Evolutionary conservation across 176 grass and related monocot genomes (phyloP), one percentile per base, ranked within the genome.

Genomic region (Hyparrhenia diplandra): DNA sequence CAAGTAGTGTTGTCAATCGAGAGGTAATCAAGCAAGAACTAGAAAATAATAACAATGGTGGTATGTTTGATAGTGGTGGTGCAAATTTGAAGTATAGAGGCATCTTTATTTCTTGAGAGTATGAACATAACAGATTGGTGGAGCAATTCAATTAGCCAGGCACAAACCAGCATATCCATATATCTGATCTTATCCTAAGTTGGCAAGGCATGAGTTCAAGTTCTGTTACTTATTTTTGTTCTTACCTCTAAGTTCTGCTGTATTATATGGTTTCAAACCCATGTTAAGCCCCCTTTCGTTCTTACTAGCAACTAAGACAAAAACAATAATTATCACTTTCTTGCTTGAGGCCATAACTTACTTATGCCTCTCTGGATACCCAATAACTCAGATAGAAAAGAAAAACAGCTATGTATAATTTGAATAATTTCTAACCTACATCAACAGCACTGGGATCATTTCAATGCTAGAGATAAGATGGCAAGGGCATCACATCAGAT

Each of bases 241-340:
- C 23, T 41, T 55, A 83, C 13, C 74, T 61, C 65, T 34, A 68
- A 43, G 17, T 58, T 39, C 68, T 49, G 9, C 1, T 51, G 42
- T 36, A 43, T 46, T 34, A 67, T 76, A 42, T 68, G 13, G 27
- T 49, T 61, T 51, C 39, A 73, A 45, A 84, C 29, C 24, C 17
- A 88, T 72, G 32, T 35, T 78, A 55, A 67, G 59, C 14, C 60
- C 24, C 24, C 69, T 69, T 76, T 21, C 32, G 35, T 63, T 73
- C 58, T 36, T 78, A 65, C 37, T 16, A 81, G 57, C 30, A 74
- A 28, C 10, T 35, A 85, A 89, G 27, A 14, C 43, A 75, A 30
- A 70, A 41, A 68, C 5, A 67, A 41, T 23, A 76, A 35, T 32
- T 58, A 64, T 43, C 23, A 68, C 34, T 54, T 73, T 23, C 55